phyloP scores from a whole-genome alignment of 2,329 filamentous ascomycete species.

The Phaeosphaeriaceae sp. region DNA sequence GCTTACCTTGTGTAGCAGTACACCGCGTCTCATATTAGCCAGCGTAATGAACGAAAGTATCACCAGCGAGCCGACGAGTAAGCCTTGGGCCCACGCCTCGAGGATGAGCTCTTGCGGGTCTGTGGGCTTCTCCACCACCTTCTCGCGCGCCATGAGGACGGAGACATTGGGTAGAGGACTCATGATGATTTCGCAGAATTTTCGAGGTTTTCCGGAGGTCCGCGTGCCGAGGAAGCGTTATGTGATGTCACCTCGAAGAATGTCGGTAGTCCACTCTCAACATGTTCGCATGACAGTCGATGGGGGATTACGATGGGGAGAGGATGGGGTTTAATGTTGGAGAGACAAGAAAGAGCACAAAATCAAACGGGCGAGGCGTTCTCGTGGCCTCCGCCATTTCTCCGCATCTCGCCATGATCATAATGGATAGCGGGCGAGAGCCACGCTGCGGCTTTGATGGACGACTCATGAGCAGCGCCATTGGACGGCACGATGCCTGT shows the following conservation, averaged over 20 bases:
- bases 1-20: slow-evolving; percentile 56
- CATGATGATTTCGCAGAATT: slow-evolving; percentile 26
- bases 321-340: slow-evolving; percentile 4
- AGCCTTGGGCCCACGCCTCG: slow-evolving; percentile 52
- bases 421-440: slow-evolving; percentile 25
- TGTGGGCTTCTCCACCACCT: slow-evolving; percentile 39
- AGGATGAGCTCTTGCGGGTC: slow-evolving; percentile 45
- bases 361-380: slow-evolving; percentile 17
- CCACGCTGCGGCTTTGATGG: slow-evolving; percentile 20
- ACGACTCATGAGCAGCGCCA: slow-evolving; percentile 28
- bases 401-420: slow-evolving; percentile 41
- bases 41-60: slow-evolving; percentile 59
- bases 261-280: slow-evolving; percentile 17
- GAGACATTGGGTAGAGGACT: slow-evolving; percentile 19
- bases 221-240: slow-evolving; percentile 25
- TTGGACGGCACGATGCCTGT: slow-evolving; percentile 20
- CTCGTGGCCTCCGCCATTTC: slow-evolving; percentile 34
- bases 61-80: slow-evolving; percentile 53
- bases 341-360: slow-evolving; percentile 10
- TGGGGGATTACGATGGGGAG: slow-evolving; percentile 1
- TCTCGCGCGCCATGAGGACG: slow-evolving; percentile 13
- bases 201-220: slow-evolving; percentile 17
- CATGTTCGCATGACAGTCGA: slow-evolving; percentile 29
- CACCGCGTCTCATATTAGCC: slow-evolving; percentile 57
- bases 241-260: slow-evolving; percentile 30